Evolutionary conservation across 2,329 filamentous ascomycete genomes (phyloP).

Genomic region (Alternaria viburni): DNA sequence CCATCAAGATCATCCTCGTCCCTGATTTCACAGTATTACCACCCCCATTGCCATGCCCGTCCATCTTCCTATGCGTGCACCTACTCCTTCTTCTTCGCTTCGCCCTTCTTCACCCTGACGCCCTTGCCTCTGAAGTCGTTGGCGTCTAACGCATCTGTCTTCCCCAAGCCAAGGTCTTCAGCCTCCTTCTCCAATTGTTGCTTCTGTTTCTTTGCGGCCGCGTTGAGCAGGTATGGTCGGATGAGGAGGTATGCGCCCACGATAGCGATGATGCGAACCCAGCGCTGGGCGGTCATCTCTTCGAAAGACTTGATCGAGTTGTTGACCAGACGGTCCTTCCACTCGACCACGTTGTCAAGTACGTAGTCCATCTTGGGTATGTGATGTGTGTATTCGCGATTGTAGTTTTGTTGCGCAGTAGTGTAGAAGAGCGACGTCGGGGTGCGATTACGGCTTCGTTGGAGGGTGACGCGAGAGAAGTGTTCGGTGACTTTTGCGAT

Average conservation of each 20-base stretch:
- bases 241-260: constrained; percentile 74
- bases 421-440: background rate
- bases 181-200: constrained; percentile 64
- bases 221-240: constrained; percentile 75
- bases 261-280: constrained; percentile 72
- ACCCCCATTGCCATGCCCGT: background rate
- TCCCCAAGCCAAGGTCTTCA: constrained; percentile 48
- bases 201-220: constrained; percentile 68
- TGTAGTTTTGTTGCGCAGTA: background rate
- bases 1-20: background rate
- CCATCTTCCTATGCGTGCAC: background rate
- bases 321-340: constrained; percentile 45
- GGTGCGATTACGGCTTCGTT: background rate
- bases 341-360: constrained; percentile 37
- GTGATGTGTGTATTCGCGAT: background rate
- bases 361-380: constrained; percentile 25
- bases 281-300: constrained; percentile 53
- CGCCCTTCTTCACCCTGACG: constrained; percentile 41
- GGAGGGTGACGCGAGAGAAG: background rate
- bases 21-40: background rate
- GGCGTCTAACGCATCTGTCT: constrained; percentile 38
- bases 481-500: background rate
- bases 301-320: constrained; percentile 54
- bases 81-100: constrained; percentile 54
- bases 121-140: constrained; percentile 43